These are phyloP conservation scores for Trematosphaeria pertusa DNA, from an alignment of 2,329 filamentous ascomycete species.

Conservation along the genomic window DNA sequence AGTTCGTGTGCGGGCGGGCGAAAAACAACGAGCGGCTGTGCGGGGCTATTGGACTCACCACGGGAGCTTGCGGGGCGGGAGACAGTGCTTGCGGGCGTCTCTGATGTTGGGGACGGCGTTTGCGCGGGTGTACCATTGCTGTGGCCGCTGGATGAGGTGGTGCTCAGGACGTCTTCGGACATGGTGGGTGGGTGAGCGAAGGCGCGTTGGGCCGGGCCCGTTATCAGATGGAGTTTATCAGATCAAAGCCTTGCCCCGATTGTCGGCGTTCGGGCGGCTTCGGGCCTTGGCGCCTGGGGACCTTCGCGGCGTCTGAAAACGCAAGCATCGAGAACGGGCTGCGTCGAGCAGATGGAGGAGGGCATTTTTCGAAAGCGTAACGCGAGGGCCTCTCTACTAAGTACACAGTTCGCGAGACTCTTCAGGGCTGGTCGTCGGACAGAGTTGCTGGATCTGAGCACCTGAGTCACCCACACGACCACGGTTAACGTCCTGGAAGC, in stretches of 20 bases:
- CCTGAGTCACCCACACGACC: no score
- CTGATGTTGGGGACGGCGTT: slow-evolving; percentile 10
- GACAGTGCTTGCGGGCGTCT: not conserved
- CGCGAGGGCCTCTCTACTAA: no score
- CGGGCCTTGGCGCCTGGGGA: not conserved
- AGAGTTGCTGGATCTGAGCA: no score
- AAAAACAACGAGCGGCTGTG: not conserved
- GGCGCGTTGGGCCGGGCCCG: slow-evolving; percentile 15
- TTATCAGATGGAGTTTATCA: slow-evolving; percentile 38
- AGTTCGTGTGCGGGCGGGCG: no score
- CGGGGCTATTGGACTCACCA: slow-evolving; percentile 13
- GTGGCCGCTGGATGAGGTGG: slow-evolving; percentile 4
- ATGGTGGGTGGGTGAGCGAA: slow-evolving; percentile 21
- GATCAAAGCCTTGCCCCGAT: slow-evolving; percentile 23
- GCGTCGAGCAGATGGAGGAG: no score
- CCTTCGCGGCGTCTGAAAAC: no score
- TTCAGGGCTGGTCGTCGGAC: no score
- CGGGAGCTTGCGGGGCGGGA: slow-evolving; percentile 21
- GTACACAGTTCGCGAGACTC: no score
- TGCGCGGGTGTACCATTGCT: slow-evolving; percentile 7
- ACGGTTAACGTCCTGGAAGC: no score
- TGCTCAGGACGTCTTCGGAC: slow-evolving; percentile 20
- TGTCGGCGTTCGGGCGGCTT: slow-evolving; percentile 7
- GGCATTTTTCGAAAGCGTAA: no score
- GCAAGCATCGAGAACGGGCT: no score